Conservation (phyloP, 306 rosid genomes). For the Luffa acutangula region DNA sequence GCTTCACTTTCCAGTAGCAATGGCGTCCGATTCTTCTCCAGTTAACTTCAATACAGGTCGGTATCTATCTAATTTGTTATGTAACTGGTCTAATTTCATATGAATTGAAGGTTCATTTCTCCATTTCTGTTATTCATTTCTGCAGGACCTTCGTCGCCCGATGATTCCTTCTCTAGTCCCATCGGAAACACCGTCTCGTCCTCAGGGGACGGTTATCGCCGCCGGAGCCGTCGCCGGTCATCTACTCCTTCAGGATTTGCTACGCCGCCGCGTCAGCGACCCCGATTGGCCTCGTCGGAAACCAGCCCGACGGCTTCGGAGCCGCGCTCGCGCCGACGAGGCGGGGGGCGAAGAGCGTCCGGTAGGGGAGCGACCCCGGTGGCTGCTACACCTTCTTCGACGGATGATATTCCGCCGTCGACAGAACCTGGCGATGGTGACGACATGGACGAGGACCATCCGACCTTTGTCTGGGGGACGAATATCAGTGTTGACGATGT, state of each 20-base stretch:
- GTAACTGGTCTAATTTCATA: background rate
- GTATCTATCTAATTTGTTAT: background rate
- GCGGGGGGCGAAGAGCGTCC: constrained; percentile 24
- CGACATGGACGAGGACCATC: constrained; percentile 66
- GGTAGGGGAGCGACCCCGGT: constrained; percentile 13
- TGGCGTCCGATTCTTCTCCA: constrained; percentile 83
- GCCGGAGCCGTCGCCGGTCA: constrained; percentile 41
- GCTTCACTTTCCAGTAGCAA: constrained; percentile 13
- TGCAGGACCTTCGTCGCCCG: constrained; percentile 76
- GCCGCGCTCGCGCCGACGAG: constrained; percentile 30
- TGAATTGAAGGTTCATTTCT: background rate
- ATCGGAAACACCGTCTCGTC: constrained; percentile 70
- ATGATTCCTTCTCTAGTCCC: constrained; percentile 77
- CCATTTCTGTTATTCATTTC: background rate
- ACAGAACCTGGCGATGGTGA: constrained; percentile 82
- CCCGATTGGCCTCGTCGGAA: constrained; percentile 62
- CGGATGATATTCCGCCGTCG: constrained; percentile 52
- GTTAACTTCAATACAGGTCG: constrained; percentile 45
- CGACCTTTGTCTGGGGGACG: constrained; percentile 90
- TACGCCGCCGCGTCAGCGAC: constrained; percentile 43
- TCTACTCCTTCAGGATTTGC: constrained; percentile 46
- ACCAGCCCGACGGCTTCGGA: constrained; percentile 41
- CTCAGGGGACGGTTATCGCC: constrained; percentile 31
- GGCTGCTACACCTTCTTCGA: constrained; percentile 59
- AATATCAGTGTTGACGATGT: constrained; percentile 94